Percentiles rank a stretch among this genome's conserved stretches.
Conservation (phyloP, 2,329 filamentous ascomycete genomes). For the Nakataea oryzae region DNA sequence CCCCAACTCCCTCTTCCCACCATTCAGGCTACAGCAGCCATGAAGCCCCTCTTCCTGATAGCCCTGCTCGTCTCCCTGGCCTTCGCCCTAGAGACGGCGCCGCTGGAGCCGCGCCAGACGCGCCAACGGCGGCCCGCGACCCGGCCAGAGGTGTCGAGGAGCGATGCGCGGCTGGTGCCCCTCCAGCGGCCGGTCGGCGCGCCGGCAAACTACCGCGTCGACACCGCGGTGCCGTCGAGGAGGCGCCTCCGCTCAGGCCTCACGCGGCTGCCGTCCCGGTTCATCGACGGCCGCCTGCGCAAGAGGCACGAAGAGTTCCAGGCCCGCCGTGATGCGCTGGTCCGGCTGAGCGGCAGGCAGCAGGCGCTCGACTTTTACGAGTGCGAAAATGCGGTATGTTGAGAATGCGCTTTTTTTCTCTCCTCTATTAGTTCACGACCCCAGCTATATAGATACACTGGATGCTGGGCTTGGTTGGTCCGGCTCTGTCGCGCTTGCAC, state of each 20-base stretch:
- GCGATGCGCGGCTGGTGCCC: slow-evolving; percentile 7
- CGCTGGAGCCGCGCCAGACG: slow-evolving; percentile 7
- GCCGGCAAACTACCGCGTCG: slow-evolving; percentile 12
- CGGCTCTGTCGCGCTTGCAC: no score
- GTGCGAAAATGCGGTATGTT: slow-evolving; percentile 20
- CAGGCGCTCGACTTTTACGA: slow-evolving; percentile 20
- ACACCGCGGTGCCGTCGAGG: slow-evolving; percentile 11
- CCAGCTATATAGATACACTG: no score
- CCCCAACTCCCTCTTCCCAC: slow-evolving; percentile 10
- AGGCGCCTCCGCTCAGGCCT: slow-evolving; percentile 13
- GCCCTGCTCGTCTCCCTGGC: slow-evolving; percentile 15
- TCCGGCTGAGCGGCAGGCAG: slow-evolving; percentile 11
- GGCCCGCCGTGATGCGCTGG: slow-evolving; percentile 5
- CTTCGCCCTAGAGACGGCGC: slow-evolving; percentile 10
- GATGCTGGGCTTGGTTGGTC: no score
- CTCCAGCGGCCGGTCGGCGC: slow-evolving; percentile 9
- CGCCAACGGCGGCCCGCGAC: slow-evolving; percentile 6
- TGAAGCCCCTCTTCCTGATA: slow-evolving; percentile 15
- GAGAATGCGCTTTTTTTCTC: not conserved
- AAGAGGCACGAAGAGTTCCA: slow-evolving; percentile 9
- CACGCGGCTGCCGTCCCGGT: slow-evolving; percentile 12
- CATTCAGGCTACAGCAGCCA: slow-evolving; percentile 4
- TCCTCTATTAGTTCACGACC: no score
- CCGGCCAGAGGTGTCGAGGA: slow-evolving; percentile 6
- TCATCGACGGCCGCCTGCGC: slow-evolving; percentile 8